Base-by-base conservation (phyloP, 768 basidiomycete genomes). In the Lactarius vividus region DNA sequence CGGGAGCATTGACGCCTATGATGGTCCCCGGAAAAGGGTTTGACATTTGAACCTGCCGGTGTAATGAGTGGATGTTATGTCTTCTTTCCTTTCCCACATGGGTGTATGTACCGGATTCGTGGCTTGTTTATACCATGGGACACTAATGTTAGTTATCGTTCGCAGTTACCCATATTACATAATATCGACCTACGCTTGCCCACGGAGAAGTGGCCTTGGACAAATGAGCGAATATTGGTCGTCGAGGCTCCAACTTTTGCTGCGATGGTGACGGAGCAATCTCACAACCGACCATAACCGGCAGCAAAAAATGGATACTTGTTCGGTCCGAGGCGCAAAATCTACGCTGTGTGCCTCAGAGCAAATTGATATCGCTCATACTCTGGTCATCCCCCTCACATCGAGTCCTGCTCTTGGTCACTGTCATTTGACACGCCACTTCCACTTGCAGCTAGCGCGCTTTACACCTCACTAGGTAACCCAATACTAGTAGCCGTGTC, bases 1-100 rank as follows among this genome's bases (percentile, higher is more conserved):
- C 28, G 2, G 40, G 52, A 13, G 54, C 29, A 4, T 33, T 55
- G 20, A 65, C 58, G 28, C 66, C 44, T 2, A 66, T 65, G 63
- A 66, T 67, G 58, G 54, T 49, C 4, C 46, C 65, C 5, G 9
- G 46, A 1, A 20, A 11, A 20, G 20, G 35, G 9, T 46, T 59
- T 29, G 57, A 66, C 39, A 59, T 63, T 39, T 62, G 40, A 62
- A 20, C 55, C 0, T 29, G 15, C 28, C n/a, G 5, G 46, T 13
- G 23, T 26, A 23, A 35, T 35, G 55, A 31, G 20, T n/a, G 55
- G 55, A 56, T 20, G 33, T 9, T 18, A 18, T 29, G 31, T 31
- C 26, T 58, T 23, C 18, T 42, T 31, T 33, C 13, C 37, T 53
- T 31, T 33, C 35, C 53, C 16, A 29, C 44, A 13, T 46, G 26